Conservation (phyloP, 2,329 filamentous ascomycete genomes). For the Cadophora sp. region DNA sequence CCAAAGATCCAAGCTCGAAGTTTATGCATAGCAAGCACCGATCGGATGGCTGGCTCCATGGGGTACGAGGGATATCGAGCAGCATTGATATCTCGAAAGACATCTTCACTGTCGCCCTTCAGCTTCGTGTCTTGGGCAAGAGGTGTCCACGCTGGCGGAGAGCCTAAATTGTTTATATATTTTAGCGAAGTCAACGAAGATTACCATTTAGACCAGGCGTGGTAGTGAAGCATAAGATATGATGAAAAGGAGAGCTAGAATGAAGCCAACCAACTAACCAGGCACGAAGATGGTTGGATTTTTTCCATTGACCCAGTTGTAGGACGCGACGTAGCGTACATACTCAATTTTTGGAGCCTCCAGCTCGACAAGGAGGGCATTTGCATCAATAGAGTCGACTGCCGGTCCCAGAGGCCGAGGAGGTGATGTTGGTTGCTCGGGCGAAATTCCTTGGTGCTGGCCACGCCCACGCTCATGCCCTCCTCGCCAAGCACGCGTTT, state of each 20-base stretch:
- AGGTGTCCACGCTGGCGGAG: conserved; percentile 59
- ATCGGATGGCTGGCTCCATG: conserved; percentile 50
- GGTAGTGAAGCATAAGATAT: neutral
- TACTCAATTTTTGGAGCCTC: conserved; percentile 46
- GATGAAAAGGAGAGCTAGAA: neutral
- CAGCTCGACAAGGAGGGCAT: conserved; percentile 36
- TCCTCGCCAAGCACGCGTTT: conserved; percentile 1
- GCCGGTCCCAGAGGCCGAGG: conserved; percentile 25
- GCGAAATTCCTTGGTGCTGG: neutral
- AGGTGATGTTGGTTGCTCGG: neutral
- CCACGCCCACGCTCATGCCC: no score
- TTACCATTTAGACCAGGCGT: neutral
- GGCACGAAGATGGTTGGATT: conserved; percentile 53
- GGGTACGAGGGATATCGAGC: conserved; percentile 50
- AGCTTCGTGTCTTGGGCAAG: conserved; percentile 46
- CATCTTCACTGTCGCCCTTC: conserved; percentile 49
- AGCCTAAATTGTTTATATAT: conserved; percentile 47
- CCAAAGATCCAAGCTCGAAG: conserved; percentile 48
- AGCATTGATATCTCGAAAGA: conserved; percentile 53
- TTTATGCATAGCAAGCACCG: conserved; percentile 49
- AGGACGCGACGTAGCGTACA: conserved; percentile 55
- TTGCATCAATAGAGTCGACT: conserved; percentile 33
- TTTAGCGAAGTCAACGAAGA: conserved; percentile 6
- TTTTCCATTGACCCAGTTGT: conserved; percentile 55
- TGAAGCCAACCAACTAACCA: conserved; percentile 45